Percentiles rank a stretch among this genome's conserved stretches.
These are phyloP conservation scores for Sherardia arvensis DNA, from an alignment of 257 asterid species.

Conservation along the genomic window DNA sequence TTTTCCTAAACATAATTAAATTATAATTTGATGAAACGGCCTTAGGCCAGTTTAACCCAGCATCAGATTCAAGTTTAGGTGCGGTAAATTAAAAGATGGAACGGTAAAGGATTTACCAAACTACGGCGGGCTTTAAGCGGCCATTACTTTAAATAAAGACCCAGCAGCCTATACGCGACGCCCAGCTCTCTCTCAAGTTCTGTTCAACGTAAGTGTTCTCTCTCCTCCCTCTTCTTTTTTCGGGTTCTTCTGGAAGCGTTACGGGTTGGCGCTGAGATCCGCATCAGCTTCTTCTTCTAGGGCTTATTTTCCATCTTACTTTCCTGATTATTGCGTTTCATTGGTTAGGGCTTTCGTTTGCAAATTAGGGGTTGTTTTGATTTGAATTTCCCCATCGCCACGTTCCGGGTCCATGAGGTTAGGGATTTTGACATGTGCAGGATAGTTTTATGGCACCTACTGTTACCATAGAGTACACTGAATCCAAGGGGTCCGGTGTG, in stretches of 20 bases:
- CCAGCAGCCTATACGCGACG: conserved; percentile 24
- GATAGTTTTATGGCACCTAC: conserved; percentile 49
- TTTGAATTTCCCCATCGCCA: not conserved
- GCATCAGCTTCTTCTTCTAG: not conserved
- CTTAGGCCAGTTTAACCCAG: not conserved
- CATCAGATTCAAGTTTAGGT: not conserved
- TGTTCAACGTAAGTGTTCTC: not conserved
- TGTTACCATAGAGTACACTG: conserved; percentile 48
- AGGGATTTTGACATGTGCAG: conserved; percentile 31
- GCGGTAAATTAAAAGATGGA: too few relatives aligned
- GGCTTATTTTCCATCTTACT: conserved; percentile 2
- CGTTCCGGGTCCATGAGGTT: not conserved
- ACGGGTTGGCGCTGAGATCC: conserved; percentile 10
- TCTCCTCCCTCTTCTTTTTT: conserved; percentile 4
- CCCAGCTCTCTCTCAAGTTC: conserved; percentile 10
- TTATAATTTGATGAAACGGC: too few relatives aligned
- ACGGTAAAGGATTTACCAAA: conserved; percentile 7
- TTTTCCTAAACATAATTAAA: too few relatives aligned
- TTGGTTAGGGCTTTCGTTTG: not conserved
- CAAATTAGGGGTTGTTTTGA: conserved; percentile 16
- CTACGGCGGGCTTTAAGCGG: conserved; percentile 17
- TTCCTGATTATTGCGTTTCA: not conserved
- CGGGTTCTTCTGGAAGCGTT: not conserved
- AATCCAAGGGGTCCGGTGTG: conserved; percentile 32
- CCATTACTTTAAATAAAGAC: conserved; percentile 25